Base-by-base conservation (phyloP, 306 rosid species). In the Herpetospermum pedunculosum region DNA sequence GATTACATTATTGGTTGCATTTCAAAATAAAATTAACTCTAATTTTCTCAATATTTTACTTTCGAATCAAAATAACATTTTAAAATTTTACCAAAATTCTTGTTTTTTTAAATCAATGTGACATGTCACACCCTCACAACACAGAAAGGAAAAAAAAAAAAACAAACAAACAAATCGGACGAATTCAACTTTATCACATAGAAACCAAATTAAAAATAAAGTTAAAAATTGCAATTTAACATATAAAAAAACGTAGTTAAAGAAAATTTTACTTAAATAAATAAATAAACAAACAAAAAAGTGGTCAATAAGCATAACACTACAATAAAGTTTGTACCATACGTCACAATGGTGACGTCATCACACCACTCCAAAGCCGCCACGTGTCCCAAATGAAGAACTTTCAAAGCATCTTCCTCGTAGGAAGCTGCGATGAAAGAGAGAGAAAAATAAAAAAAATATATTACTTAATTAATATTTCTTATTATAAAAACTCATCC, bases 391-490 rank as follows among this genome's bases (percentile, higher is more conserved):
- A 52, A 7, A 3, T 6, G 59, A 67, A 74, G 87, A 84, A 81
- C 68, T 76, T 84, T 83, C 92, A 14, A n/a, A 38, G 82, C 58
- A 77, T 40, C 65, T 25, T 69, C 79, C 48, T 25, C 2, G 0
- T 16, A 55, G 75, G 89, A 84, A 87, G 52, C 77, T 79, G 81
- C 64, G 59, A 68, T 4, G 92, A 83, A 87, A 52, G 77, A 72
- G 79, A 72, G 55, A 50, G 54, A n/a, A 54, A 40, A 1, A 70
- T 18, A 6, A 58, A 58, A 58, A 28, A 28, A 12, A 15, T 12
- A 35, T 8, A 49, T 49, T 16, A 57, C 12, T 26, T 28, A 57
- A 25, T 25, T 26, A 11, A 64, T 34, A 35, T 63, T 3, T 34
- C 4, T 4, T 23, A 67, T 67, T 67, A 67, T 67, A 67, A 40